Evolutionary conservation across 169 alveolate genomes (phyloP), one percentile per base, ranked within the genome.

Genomic region (Eimeria acervulina): DNA sequence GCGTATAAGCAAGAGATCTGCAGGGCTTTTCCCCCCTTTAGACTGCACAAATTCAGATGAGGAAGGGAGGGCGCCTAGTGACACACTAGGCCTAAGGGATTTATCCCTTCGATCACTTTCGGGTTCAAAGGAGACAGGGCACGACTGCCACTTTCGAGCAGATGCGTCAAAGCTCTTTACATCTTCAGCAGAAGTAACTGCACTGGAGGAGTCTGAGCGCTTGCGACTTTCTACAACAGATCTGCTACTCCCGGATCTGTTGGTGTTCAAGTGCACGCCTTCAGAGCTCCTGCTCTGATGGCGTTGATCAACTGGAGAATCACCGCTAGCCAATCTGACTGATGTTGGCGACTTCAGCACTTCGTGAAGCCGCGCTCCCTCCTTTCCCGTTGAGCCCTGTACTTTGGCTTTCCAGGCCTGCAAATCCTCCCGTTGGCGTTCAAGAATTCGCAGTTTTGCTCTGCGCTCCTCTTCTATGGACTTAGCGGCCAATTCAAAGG

Each of bases 401-500:
- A 84, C 1, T 23, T 51, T 28, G 76, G 70, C 76, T 63, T 84
- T 84, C 70, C 26, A 52, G 17, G 31, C 52, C 76, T 84, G 92
- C 36, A 84, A 36, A 26, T 6, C 13, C 59, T 47, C 76, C 78
- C 76, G 36, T 78, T 84, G 92, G 33, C 31, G 33, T 33, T 68
- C 52, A 1, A 84, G 76, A 40, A 1, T n/a, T 84, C 17, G 52
- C 38, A 84, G 26, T 36, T 36, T 42, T 31, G n/a, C 38, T 52
- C 8, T 68, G 47, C 92, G 76, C 8, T 84, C 92, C 63, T 55
- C 52, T 31, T 28, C 92, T 13, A 84, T 84, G 63, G 92, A 47
- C n/a, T 84, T 84, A 10, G 92, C 92, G 15, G 92, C 92, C 51
- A 84, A 55, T 52, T 84, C 92, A 36, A 84, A 84, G 6, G 59